Evolutionary conservation across 2,329 filamentous ascomycete genomes (phyloP), one percentile per base, ranked within the genome.

Genomic region (Xylariales sp.): DNA sequence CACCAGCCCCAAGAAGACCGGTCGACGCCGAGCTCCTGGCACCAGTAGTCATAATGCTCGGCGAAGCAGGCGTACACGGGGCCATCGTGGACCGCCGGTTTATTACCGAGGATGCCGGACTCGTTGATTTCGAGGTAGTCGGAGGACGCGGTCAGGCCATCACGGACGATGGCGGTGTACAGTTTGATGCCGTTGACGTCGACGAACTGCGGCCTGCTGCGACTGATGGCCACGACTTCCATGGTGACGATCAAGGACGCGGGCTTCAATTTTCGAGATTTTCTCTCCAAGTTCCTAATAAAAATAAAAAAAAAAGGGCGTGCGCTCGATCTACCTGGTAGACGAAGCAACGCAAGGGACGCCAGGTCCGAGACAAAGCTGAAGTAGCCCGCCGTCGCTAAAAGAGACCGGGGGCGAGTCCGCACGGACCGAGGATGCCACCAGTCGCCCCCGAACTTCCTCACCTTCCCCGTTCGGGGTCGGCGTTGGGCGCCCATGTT

Each of bases 1-100:
- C 73, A 75, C 70, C 69, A 74, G 36, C 60, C 66, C 73, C 71
- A 74, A 28, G 67, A 53, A 3, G 54, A 46, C 30, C 67, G 65
- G 18, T 73, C 69, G 28, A 73, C 64, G 23, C 67, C 69, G 10
- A 75, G 67, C 52, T 74, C 50, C 8, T 64, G 23, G 34, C 68
- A 71, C 74, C 74, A 75, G 46, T 74, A 68, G 52, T 74, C 74
- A 58, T 75, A 75, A 48, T 74, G 68, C 62, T 75, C 73, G 12
- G 69, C 71, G 18, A 75, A 74, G 60, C 70, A 71, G 9, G 70
- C 64, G 41, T 74, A 74, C 14, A 75, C 71, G 1, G 71, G 72
- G 2, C 74, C 73, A 41, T 74, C 72, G 54, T 75, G 72, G n/a
- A 70, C 71, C 12, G 73, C 73, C 16, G 70, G 65, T 34, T 65